Conservation (phyloP, 352 stramenopile genomes). For the Globisporangium perplexum region DNA sequence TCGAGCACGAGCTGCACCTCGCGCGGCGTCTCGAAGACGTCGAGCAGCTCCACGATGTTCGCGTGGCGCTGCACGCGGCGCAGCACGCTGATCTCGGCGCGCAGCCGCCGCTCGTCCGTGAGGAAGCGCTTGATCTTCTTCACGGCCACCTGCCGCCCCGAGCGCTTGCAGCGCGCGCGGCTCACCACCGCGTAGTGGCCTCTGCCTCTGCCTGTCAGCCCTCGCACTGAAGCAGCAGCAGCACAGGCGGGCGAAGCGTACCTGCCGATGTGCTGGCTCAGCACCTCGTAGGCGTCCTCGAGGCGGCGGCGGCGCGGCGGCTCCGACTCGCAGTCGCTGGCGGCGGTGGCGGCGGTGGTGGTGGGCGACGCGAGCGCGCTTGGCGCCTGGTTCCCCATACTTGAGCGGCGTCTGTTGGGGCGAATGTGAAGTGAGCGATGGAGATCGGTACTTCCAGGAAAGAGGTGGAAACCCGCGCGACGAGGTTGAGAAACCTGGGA, state of each 20-base stretch:
- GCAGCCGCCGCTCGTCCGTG: slow-evolving; percentile 60
- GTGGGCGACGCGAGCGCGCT: background rate
- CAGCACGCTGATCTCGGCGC: slow-evolving; percentile 59
- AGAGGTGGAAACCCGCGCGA: too few species aligned
- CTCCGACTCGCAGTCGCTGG: slow-evolving; percentile 2
- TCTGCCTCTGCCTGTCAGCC: too few species aligned
- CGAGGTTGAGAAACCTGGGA: too few species aligned
- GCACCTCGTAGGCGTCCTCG: slow-evolving; percentile 55
- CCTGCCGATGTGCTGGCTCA: slow-evolving; percentile 41
- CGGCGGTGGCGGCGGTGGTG: background rate
- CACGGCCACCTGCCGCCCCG: slow-evolving; percentile 50
- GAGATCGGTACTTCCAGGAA: too few species aligned
- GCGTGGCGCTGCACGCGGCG: slow-evolving; percentile 50
- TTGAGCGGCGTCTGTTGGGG: background rate
- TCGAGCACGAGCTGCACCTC: slow-evolving; percentile 80
- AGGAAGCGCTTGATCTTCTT: slow-evolving; percentile 84
- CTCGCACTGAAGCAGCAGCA: too few species aligned
- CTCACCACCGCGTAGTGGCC: slow-evolving; percentile 69
- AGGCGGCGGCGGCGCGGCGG: slow-evolving; percentile 23
- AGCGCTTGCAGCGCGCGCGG: slow-evolving; percentile 44
- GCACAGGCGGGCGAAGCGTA: too few species aligned
- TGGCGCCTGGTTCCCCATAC: background rate
- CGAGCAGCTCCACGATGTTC: slow-evolving; percentile 76
- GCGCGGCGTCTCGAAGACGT: slow-evolving; percentile 74
- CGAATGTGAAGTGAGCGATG: too few species aligned